A percentile compares a stretch with the other conserved stretches of the same genome.
phyloP scores from a whole-genome alignment of 2,329 filamentous ascomycete genomes.

The Claviceps cyperi region DNA sequence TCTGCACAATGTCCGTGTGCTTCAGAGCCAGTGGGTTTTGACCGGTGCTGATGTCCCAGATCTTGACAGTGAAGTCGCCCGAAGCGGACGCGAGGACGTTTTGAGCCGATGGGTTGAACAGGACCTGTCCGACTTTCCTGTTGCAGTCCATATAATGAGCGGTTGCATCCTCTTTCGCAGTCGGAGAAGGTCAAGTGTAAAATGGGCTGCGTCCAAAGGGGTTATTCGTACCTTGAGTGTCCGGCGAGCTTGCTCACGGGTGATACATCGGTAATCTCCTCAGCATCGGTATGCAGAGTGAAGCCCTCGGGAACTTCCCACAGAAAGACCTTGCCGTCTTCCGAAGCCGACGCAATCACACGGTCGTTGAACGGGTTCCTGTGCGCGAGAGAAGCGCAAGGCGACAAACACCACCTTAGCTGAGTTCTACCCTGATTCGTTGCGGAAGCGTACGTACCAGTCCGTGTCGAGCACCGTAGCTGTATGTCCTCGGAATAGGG shows the following conservation, averaged over 20 bases:
- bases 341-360: constrained; percentile 82
- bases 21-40: constrained; percentile 62
- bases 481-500: constrained; percentile 91
- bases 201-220: not conserved
- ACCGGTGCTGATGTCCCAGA: constrained; percentile 84
- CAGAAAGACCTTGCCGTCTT: constrained; percentile 93
- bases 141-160: not conserved
- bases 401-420: not conserved
- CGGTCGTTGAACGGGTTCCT: constrained; percentile 96
- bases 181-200: not conserved
- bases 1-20: constrained; percentile 86
- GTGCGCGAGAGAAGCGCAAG: not conserved
- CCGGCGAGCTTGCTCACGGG: constrained; percentile 72
- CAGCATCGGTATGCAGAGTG: constrained; percentile 67
- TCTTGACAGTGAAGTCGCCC: constrained; percentile 85
- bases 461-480: constrained; percentile 93
- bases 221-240: constrained; percentile 54
- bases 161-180: not conserved
- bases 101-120: constrained; percentile 93
- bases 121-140: constrained; percentile 93
- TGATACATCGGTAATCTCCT: constrained; percentile 67
- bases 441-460: constrained; percentile 43
- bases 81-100: constrained; percentile 92
- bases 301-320: constrained; percentile 91
- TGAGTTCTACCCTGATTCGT: not conserved